These are phyloP conservation scores for Microbotryomycetes sp. DNA, from an alignment of 1,284 basidiomycete genomes.

Conservation along the genomic window DNA sequence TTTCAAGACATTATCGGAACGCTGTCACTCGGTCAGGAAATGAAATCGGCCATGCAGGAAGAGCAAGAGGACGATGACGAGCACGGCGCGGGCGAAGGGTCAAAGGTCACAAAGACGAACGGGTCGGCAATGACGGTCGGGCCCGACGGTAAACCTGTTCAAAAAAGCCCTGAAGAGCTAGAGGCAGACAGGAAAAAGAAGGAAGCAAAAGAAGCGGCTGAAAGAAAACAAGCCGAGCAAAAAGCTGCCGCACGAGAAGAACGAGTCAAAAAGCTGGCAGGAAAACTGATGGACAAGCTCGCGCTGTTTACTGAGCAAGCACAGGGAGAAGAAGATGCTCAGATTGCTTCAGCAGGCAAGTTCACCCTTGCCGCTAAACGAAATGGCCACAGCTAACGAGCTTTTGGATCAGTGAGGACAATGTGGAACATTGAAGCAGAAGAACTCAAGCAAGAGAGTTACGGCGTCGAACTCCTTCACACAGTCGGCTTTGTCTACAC, in stretches of 20 bases:
- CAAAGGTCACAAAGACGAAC: background rate
- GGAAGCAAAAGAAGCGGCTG: slow-evolving; percentile 48
- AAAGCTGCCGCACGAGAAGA: slow-evolving; percentile 72
- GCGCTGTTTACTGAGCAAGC: slow-evolving; percentile 89
- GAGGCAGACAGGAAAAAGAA: slow-evolving; percentile 58
- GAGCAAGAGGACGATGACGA: slow-evolving; percentile 55
- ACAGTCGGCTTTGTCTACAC: slow-evolving; percentile 85
- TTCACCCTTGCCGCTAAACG: background rate
- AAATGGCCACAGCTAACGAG: background rate
- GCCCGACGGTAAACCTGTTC: slow-evolving; percentile 44
- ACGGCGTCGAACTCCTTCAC: slow-evolving; percentile 84
- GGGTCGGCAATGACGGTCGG: slow-evolving; percentile 33
- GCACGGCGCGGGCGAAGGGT: slow-evolving; percentile 14
- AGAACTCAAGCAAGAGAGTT: slow-evolving; percentile 81
- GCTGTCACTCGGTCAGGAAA: slow-evolving; percentile 75
- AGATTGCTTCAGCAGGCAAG: slow-evolving; percentile 30
- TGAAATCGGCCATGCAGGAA: slow-evolving; percentile 96
- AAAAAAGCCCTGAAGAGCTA: slow-evolving; percentile 62
- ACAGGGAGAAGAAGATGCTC: slow-evolving; percentile 39
- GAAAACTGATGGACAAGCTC: slow-evolving; percentile 66
- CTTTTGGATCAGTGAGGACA: slow-evolving; percentile 23
- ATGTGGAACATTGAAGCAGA: slow-evolving; percentile 41
- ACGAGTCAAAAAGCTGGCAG: slow-evolving; percentile 72
- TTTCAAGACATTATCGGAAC: slow-evolving; percentile 48
- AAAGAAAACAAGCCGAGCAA: slow-evolving; percentile 58